phyloP scores from a whole-genome alignment of 495 filamentous ascomycete species.

The Haplographium delicatum region DNA sequence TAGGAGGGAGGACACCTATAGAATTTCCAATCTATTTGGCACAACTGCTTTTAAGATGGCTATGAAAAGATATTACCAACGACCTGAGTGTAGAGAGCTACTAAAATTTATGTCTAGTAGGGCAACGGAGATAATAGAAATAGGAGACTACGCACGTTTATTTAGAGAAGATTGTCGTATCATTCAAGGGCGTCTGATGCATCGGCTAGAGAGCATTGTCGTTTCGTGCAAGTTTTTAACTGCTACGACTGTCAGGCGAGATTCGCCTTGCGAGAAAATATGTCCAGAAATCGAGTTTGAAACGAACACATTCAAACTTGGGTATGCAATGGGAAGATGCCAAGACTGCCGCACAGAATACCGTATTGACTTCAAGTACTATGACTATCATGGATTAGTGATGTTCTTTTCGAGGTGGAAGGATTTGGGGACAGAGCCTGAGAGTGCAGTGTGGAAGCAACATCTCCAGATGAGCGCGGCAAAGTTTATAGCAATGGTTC shows the following conservation, averaged over 20 bases:
- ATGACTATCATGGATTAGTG: not conserved
- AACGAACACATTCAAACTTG: not conserved
- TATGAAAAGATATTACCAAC: conserved; percentile 3
- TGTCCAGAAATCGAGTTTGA: conserved; percentile 7
- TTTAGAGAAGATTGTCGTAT: conserved; percentile 13
- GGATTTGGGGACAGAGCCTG: conserved; percentile 2
- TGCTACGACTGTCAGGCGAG: not conserved
- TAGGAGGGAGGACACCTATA: not conserved
- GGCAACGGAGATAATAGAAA: not conserved
- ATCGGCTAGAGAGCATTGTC: conserved; percentile 7
- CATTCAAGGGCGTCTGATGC: conserved; percentile 4
- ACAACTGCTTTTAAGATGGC: conserved; percentile 6
- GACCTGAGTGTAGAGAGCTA: not conserved
- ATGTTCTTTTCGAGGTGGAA: conserved; percentile 18
- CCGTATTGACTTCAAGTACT: conserved; percentile 10
- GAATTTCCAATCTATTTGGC: not conserved
- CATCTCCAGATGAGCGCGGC: not conserved
- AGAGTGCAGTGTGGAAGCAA: conserved; percentile 5
- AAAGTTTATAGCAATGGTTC: not conserved
- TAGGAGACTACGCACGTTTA: conserved; percentile 3
- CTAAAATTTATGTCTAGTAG: conserved; percentile 3
- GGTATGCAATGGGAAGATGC: conserved; percentile 1
- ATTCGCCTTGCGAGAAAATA: not conserved
- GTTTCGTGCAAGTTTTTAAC: not conserved
- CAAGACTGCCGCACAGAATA: conserved; percentile 11